Evolutionary conservation across 768 basidiomycete species (phyloP).

Genomic region (Hydnum rufescens): DNA sequence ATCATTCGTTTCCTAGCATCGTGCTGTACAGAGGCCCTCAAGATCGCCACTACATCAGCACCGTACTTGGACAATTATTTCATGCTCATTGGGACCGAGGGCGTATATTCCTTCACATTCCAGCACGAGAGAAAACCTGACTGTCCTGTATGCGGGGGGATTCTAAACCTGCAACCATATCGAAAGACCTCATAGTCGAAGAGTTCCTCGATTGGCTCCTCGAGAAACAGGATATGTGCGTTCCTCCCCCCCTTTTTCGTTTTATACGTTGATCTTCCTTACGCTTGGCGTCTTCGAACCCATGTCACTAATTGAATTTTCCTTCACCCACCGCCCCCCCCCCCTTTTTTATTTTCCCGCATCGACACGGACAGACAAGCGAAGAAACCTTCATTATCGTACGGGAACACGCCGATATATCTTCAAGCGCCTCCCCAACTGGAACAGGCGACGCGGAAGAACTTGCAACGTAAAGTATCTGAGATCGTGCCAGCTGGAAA

Average conservation of each 20-base stretch:
- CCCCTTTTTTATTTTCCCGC: neutral
- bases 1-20: conserved; percentile 34
- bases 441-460: conserved; percentile 74
- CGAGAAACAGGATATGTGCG: conserved; percentile 82
- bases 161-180: conserved; percentile 51
- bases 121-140: conserved; percentile 82
- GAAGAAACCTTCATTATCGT: conserved; percentile 84
- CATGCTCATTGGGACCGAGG: conserved; percentile 93
- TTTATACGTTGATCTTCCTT: neutral
- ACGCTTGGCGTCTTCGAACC: neutral
- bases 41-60: conserved; percentile 88
- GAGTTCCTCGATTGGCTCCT: conserved; percentile 69
- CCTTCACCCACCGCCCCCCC: neutral
- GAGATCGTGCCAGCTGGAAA: conserved; percentile 63
- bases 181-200: conserved; percentile 60
- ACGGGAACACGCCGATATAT: conserved; percentile 59
- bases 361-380: conserved; percentile 48
- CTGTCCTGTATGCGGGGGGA: conserved; percentile 98
- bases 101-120: conserved; percentile 93
- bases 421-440: conserved; percentile 87
- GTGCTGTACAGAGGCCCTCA: conserved; percentile 98
- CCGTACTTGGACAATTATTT: conserved; percentile 95
- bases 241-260: conserved; percentile 8
- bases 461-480: conserved; percentile 67
- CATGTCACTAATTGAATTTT: neutral